Conservation (phyloP, 2,329 filamentous ascomycete species). For the Mariannaea elegans region DNA sequence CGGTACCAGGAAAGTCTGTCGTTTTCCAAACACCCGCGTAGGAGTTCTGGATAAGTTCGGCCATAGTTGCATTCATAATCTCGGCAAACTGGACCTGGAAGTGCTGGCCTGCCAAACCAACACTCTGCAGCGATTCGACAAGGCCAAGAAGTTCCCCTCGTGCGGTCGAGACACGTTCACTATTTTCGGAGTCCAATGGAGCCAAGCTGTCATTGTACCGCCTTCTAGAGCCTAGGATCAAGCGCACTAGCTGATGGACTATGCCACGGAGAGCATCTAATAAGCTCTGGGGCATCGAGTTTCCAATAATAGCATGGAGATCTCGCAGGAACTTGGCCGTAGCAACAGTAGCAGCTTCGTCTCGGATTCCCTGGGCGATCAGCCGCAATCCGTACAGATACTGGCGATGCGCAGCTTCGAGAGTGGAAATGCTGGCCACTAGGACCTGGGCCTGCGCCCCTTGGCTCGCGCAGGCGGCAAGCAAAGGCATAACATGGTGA, state of each 20-base stretch:
- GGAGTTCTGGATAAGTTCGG: conserved; percentile 66
- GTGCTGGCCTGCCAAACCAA: conserved; percentile 74
- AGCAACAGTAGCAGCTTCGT: conserved; percentile 46
- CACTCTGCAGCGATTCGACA: conserved; percentile 66
- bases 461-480: conserved; percentile 57
- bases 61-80: conserved; percentile 73
- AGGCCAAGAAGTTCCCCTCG: conserved; percentile 63
- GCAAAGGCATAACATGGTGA: conserved; percentile 65
- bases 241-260: conserved; percentile 60
- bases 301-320: conserved; percentile 71
- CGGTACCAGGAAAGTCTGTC: conserved; percentile 25
- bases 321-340: conserved; percentile 66
- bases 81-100: conserved; percentile 78
- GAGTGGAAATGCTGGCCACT: conserved; percentile 61
- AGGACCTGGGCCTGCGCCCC: conserved; percentile 57
- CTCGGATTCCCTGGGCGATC: conserved; percentile 58
- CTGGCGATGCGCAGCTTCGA: conserved; percentile 67
- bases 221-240: conserved; percentile 52
- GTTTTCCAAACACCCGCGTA: conserved; percentile 70
- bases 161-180: conserved; percentile 48
- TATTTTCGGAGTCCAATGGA: conserved; percentile 31
- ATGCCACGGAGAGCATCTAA: conserved; percentile 63
- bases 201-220: conserved; percentile 21
- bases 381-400: conserved; percentile 64
- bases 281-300: conserved; percentile 65